These are phyloP conservation scores for Starmerella geochares DNA, from an alignment of 805 yeast species.

Conservation along the genomic window DNA sequence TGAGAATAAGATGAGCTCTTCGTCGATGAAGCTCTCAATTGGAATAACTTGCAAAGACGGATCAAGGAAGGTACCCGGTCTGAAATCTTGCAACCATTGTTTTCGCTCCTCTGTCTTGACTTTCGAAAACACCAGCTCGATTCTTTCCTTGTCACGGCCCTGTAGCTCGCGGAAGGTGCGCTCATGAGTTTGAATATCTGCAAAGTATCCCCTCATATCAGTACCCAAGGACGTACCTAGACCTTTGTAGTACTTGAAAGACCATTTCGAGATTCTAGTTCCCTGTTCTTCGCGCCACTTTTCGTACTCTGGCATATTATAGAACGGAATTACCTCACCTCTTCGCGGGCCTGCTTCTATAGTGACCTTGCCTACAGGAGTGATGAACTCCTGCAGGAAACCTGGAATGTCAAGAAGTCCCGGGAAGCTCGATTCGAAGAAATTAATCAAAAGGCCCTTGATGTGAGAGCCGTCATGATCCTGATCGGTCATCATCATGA, in stretches of 20 bases:
- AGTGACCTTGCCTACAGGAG: constrained; percentile 90
- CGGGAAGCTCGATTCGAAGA: constrained; percentile 86
- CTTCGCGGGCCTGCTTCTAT: constrained; percentile 43
- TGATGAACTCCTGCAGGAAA: constrained; percentile 82
- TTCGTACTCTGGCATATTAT: constrained; percentile 93
- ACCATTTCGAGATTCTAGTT: constrained; percentile 55
- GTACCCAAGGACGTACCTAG: constrained; percentile 82
- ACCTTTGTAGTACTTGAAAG: constrained; percentile 95
- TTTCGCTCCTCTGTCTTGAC: constrained; percentile 94
- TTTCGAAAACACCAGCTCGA: constrained; percentile 89
- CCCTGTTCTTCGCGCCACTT: constrained; percentile 85
- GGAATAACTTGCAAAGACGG: constrained; percentile 69
- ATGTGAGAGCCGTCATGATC: constrained; percentile 99
- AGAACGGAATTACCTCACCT: constrained; percentile 55
- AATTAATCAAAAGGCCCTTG: constrained; percentile 88
- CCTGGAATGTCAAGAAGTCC: constrained; percentile 86
- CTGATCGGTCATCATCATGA: constrained; percentile 99
- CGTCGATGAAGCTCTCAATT: constrained; percentile 85
- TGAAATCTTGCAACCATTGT: constrained; percentile 86
- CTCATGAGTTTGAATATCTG: constrained; percentile 73
- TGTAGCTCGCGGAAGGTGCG: constrained; percentile 75
- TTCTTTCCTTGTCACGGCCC: constrained; percentile 57
- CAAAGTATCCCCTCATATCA: constrained; percentile 82
- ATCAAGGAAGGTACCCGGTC: constrained; percentile 86
- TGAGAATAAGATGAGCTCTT: constrained; percentile 86